A percentile compares a stretch with the other conserved stretches of the same genome.
Conservation (phyloP, 2,329 filamentous ascomycete genomes). For the Colletotrichum magnum region DNA sequence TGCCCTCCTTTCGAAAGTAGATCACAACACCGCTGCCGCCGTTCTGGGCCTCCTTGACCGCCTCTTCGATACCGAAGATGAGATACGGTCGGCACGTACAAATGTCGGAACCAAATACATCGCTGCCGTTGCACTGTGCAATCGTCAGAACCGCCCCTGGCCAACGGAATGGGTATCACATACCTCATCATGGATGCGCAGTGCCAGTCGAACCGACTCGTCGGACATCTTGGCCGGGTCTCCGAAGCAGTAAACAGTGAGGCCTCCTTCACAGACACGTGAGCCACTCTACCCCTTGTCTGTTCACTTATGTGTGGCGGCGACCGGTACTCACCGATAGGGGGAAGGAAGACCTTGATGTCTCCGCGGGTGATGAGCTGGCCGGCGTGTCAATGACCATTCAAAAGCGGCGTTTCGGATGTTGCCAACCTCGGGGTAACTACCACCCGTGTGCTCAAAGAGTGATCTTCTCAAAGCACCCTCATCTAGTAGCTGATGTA, state of each 20-base stretch:
- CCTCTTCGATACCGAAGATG: conserved; percentile 97
- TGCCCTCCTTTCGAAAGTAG: conserved; percentile 98
- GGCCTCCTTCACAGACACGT: conserved; percentile 68
- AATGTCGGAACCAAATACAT: conserved; percentile 98
- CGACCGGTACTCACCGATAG: conserved; percentile 74
- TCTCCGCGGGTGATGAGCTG: conserved; percentile 91
- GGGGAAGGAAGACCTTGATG: conserved; percentile 95
- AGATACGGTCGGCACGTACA: conserved; percentile 97
- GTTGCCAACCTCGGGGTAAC: conserved; percentile 81
- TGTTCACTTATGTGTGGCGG: too few relatives aligned
- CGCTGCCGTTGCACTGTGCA: conserved; percentile 87
- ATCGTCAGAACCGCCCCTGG: background rate
- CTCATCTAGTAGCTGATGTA: conserved; percentile 72
- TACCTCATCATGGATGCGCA: conserved; percentile 83
- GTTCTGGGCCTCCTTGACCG: conserved; percentile 95
- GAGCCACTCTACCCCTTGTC: too few relatives aligned
- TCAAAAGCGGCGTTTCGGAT: background rate
- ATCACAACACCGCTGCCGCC: conserved; percentile 96
- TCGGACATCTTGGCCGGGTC: conserved; percentile 95
- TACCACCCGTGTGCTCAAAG: conserved; percentile 96
- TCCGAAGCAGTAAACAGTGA: conserved; percentile 98
- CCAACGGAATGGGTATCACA: conserved; percentile 35
- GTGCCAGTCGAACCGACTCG: conserved; percentile 82
- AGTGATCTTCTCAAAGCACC: conserved; percentile 86
- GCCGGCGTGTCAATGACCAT: background rate